Base-by-base conservation (phyloP, 73 alveolate species). In the Paramecium sonneborni region DNA sequence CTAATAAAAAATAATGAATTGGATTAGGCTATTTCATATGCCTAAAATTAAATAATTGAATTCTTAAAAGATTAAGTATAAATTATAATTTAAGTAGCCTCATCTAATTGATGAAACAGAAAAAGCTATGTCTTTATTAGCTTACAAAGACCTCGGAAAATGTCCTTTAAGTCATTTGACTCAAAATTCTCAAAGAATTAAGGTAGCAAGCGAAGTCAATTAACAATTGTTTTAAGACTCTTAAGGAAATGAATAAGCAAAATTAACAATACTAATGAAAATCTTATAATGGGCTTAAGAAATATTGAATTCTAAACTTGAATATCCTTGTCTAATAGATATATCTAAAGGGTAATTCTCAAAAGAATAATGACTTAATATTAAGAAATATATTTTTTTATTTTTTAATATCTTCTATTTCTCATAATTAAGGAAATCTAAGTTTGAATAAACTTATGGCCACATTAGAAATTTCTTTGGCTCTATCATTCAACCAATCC, bases 401-500 rank as follows among this genome's bases (percentile, higher is more conserved):
- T 24, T 79, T 43, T 43, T 79, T 38, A 39, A 39, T 79, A 39
- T 79, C 44, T 79, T 43, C 55, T 79, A 39, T 79, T 38, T 39
- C 24, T 79, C 90, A 79, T 46, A 72, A 35, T 72, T 32, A 72
- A 35, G 86, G 86, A 72, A 72, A 72, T 37, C 86, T 72, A 37
- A 39, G 74, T 44, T 24, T 43, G 72, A 79, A 79, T 38, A 79
- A 44, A 43, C 74, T 44, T 32, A 79, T 30, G 26, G 76, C 72
- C 26, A 46, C 44, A 24, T 32, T 41, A 20, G 76, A 43, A 30
- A 79, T 79, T 76, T 79, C 69, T 26, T 79, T 79, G 44, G 90
- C 74, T 46, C 69, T 39, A 44, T 79, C 69, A 46, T 79, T 79
- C 74, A 79, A 79, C 74, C 90, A 43, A 14, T 79, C 90, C 69